These are phyloP conservation scores for Huntiella decipiens DNA, from an alignment of 2,329 filamentous ascomycete genomes.

Conservation along the genomic window DNA sequence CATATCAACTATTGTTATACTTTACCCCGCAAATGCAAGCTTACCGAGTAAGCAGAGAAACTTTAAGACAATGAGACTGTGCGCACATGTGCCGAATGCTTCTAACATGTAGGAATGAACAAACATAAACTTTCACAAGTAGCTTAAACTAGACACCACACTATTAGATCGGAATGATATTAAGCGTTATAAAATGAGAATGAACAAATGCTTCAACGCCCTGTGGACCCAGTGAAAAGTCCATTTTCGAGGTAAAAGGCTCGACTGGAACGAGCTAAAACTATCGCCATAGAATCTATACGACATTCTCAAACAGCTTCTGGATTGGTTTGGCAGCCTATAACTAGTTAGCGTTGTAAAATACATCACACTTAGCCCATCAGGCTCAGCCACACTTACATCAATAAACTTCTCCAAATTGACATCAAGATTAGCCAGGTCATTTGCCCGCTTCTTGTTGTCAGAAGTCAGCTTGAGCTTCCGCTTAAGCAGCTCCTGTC, in stretches of 20 bases:
- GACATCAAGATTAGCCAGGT: slow-evolving; percentile 75
- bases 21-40: no score
- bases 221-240: no score
- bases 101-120: no score
- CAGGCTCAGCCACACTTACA: slow-evolving; percentile 28
- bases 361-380: background rate
- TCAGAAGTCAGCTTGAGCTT: slow-evolving; percentile 44
- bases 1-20: no score
- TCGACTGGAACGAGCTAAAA: slow-evolving; percentile 7
- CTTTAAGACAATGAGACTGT: no score
- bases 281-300: slow-evolving; percentile 14
- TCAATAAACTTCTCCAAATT: slow-evolving; percentile 90
- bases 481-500: slow-evolving; percentile 52
- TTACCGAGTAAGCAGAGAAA: no score
- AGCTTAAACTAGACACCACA: no score
- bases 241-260: background rate
- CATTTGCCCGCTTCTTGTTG: slow-evolving; percentile 87
- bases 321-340: slow-evolving; percentile 78
- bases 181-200: no score
- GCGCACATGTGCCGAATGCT: no score
- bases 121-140: no score
- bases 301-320: slow-evolving; percentile 62
- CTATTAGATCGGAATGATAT: no score
- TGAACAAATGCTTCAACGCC: no score
- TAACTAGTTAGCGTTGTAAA: slow-evolving; percentile 12